Percentiles rank a stretch among this genome's conserved stretches.
These are phyloP conservation scores for Talaromyces trachyspermus DNA, from an alignment of 495 filamentous ascomycete genomes.

Conservation along the genomic window DNA sequence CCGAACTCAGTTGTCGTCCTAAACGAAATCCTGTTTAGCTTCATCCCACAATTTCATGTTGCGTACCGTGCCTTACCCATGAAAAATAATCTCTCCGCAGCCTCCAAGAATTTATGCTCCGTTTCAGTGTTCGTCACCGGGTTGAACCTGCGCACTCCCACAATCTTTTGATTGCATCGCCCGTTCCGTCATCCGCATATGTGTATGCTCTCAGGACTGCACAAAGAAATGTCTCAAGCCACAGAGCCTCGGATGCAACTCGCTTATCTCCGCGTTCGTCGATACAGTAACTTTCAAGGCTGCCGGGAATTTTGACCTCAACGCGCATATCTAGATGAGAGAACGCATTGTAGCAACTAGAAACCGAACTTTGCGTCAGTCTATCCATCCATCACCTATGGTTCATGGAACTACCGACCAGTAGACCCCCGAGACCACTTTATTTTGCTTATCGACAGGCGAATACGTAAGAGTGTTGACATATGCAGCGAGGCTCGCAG, in stretches of 20 bases:
- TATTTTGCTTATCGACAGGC: conserved; percentile 75
- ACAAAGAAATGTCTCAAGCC: conserved; percentile 96
- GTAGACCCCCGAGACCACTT: conserved; percentile 88
- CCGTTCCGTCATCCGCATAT: conserved; percentile 90
- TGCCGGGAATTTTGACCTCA: conserved; percentile 90
- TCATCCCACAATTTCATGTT: neutral
- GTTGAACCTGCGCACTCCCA: conserved; percentile 92
- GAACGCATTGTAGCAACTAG: conserved; percentile 98
- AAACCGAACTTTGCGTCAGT: neutral
- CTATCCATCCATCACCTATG: neutral
- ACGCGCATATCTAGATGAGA: conserved; percentile 97
- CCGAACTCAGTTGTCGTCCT: conserved; percentile 95
- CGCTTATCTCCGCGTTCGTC: conserved; percentile 93
- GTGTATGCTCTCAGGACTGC: conserved; percentile 88
- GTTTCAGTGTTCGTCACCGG: conserved; percentile 95
- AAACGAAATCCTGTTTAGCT: conserved; percentile 17
- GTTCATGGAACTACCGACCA: conserved; percentile 50
- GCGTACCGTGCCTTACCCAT: conserved; percentile 51
- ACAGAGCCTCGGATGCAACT: conserved; percentile 82
- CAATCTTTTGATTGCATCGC: conserved; percentile 89
- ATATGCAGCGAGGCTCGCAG: conserved; percentile 92
- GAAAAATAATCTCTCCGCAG: conserved; percentile 92
- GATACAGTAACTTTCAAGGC: conserved; percentile 91
- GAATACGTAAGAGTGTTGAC: conserved; percentile 95
- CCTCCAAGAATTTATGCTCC: conserved; percentile 92